Evolutionary conservation across 1,284 basidiomycete species (phyloP).

Genomic region (Trichosporon ovoides): DNA sequence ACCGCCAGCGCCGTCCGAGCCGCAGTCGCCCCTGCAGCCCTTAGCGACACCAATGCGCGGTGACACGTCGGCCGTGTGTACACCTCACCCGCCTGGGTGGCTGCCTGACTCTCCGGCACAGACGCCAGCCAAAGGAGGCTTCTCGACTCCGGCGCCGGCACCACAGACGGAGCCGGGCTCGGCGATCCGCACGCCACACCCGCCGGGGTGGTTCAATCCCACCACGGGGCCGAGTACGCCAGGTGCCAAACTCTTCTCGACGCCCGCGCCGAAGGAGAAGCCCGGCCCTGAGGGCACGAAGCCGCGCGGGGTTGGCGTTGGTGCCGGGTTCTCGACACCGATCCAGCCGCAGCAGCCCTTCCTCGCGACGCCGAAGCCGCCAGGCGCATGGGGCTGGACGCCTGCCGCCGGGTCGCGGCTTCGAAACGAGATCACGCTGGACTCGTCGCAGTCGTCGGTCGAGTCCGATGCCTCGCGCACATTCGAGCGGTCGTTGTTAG

Average conservation of each 20-base stretch:
- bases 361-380: conserved; percentile 6
- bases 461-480: conserved; percentile 1
- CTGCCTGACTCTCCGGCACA: neutral
- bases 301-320: neutral
- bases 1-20: neutral
- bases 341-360: conserved; percentile 4
- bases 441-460: conserved; percentile 16
- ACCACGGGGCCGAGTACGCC: neutral
- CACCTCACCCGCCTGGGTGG: neutral
- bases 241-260: neutral
- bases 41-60: neutral
- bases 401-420: conserved; percentile 4
- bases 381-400: conserved; percentile 4
- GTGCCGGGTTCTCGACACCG: conserved; percentile 8
- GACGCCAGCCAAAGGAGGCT: neutral
- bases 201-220: neutral
- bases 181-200: conserved; percentile 6
- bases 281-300: neutral
- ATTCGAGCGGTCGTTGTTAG: conserved; percentile 7
- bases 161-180: neutral
- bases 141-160: neutral
- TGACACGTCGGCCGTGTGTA: neutral
- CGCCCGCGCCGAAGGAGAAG: neutral
- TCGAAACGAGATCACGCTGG: conserved; percentile 18
- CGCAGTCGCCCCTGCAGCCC: neutral